A percentile compares a stretch with the other conserved stretches of the same genome.
phyloP scores from a whole-genome alignment of 2,329 filamentous ascomycete genomes.

The Harringtonia aguacate region DNA sequence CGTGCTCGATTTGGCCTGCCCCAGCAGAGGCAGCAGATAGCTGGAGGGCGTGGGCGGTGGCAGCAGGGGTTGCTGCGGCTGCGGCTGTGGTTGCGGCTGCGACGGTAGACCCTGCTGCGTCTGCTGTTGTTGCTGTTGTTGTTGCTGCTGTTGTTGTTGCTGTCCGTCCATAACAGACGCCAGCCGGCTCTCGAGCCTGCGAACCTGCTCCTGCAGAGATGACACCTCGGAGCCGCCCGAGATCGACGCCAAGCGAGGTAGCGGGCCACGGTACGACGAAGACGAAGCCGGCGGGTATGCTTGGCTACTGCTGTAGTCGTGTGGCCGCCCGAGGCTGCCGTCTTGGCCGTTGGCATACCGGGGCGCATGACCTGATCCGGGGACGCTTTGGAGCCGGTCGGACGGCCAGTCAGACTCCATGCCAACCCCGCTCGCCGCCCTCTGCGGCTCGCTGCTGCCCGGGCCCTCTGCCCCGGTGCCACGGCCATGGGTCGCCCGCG shows the following conservation, averaged over 20 bases:
- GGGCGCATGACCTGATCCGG: no score
- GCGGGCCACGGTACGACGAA: not conserved
- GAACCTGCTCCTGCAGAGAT: slow-evolving; percentile 26
- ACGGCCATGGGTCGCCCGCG: slow-evolving; percentile 3
- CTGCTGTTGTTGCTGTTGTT: not conserved
- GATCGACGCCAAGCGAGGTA: slow-evolving; percentile 4
- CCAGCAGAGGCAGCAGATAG: not conserved
- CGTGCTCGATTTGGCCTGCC: not conserved
- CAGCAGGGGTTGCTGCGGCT: not conserved
- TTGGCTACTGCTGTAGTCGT: no score
- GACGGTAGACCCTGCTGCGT: not conserved
- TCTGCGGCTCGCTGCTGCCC: no score
- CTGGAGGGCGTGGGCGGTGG: not conserved
- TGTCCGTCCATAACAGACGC: slow-evolving; percentile 14
- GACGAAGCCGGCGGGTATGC: not conserved
- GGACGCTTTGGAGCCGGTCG: no score
- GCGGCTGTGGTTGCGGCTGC: not conserved
- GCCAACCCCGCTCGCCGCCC: no score
- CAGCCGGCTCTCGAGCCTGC: slow-evolving; percentile 32
- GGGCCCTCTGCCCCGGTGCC: no score
- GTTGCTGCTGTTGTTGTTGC: slow-evolving; percentile 2
- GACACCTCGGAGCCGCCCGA: slow-evolving; percentile 21
- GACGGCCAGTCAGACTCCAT: no score
- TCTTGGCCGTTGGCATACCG: no score
- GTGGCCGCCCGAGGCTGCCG: no score